phyloP scores from a whole-genome alignment of 768 basidiomycete genomes.

The Cyathus striatus region DNA sequence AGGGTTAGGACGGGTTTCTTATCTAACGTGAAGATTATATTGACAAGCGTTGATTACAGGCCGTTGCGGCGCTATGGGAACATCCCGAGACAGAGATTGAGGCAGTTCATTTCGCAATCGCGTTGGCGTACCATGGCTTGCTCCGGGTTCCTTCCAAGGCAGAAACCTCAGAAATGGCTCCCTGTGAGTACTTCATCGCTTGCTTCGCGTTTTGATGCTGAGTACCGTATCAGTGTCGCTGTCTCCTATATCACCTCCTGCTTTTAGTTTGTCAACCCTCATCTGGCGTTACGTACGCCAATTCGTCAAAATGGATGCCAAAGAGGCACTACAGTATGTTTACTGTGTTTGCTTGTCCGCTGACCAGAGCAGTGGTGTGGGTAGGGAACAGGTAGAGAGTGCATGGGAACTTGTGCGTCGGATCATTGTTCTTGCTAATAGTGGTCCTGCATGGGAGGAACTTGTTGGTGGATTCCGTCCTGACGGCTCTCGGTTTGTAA shows the following conservation, averaged over 20 bases:
- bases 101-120: constrained; percentile 91
- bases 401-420: constrained; percentile 79
- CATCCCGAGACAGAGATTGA: constrained; percentile 85
- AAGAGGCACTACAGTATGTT: constrained; percentile 92
- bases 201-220: background rate
- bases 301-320: constrained; percentile 89
- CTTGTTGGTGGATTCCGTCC: constrained; percentile 89
- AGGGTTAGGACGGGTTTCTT: constrained; percentile 42
- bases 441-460: constrained; percentile 84
- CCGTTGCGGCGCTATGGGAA: constrained; percentile 86
- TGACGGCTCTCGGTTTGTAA: constrained; percentile 86
- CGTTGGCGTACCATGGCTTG: constrained; percentile 89
- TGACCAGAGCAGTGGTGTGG: constrained; percentile 66
- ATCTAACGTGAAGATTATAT: background rate
- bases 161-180: constrained; percentile 82
- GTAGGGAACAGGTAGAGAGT: constrained; percentile 79
- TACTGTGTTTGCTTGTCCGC: constrained; percentile 78
- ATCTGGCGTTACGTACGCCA: constrained; percentile 92
- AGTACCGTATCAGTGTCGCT: constrained; percentile 48
- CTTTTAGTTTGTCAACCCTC: constrained; percentile 76
- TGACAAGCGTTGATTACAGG: constrained; percentile 38
- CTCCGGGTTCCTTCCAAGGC: constrained; percentile 77
- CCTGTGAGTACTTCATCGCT: constrained; percentile 43
- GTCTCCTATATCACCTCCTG: constrained; percentile 62
- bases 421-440: constrained; percentile 74